These are phyloP conservation scores for Lathyrus sativus DNA, from an alignment of 306 rosid genomes.

Conservation along the genomic window DNA sequence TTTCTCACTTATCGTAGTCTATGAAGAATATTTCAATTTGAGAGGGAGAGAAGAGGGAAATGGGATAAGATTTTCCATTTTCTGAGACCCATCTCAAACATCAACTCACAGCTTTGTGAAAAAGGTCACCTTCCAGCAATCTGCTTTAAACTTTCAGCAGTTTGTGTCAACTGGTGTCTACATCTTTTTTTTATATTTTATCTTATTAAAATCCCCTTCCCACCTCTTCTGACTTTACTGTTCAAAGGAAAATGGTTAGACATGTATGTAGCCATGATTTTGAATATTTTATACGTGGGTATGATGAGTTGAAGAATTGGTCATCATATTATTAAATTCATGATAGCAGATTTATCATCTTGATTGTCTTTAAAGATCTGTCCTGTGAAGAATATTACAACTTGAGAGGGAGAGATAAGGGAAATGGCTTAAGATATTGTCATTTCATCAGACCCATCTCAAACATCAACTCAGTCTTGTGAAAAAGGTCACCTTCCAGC, in stretches of 20 bases:
- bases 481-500: conserved; percentile 38
- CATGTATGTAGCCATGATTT: background rate
- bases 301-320: background rate
- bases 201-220: background rate
- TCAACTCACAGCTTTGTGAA: conserved; percentile 22
- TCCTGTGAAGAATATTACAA: conserved; percentile 9
- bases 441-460: conserved; percentile 47
- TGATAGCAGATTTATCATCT: conserved; percentile 22
- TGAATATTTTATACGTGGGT: background rate
- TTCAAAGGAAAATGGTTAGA: background rate
- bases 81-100: conserved; percentile 46
- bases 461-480: conserved; percentile 32
- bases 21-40: conserved; percentile 16
- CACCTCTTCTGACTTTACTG: background rate
- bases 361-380: conserved; percentile 19
- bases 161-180: conserved; percentile 37
- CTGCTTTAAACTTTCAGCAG: conserved; percentile 40
- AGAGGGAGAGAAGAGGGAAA: conserved; percentile 47
- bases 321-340: background rate
- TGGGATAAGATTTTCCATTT: conserved; percentile 47
- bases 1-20: background rate
- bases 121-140: conserved; percentile 39
- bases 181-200: background rate
- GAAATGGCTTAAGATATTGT: conserved; percentile 45
- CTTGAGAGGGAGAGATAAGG: conserved; percentile 44